Conservation (phyloP, 139 green algal genomes). For the Nannochloris sp. region DNA sequence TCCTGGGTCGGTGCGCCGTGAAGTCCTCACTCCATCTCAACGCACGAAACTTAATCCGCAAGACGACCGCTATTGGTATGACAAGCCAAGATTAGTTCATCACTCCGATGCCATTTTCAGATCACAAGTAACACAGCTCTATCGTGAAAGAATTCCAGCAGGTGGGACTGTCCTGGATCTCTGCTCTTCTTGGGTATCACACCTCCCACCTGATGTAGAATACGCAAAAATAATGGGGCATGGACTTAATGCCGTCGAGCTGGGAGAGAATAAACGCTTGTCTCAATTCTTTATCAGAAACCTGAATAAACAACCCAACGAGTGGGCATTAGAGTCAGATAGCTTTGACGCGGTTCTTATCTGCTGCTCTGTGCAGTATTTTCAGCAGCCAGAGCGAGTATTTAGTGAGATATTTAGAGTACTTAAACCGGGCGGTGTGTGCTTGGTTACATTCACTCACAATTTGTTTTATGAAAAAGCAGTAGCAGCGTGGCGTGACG, state of each 20-base stretch:
- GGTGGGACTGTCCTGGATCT: constrained; percentile 58
- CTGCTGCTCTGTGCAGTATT: constrained; percentile 62
- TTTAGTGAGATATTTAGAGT: constrained; percentile 81
- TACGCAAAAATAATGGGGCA: constrained; percentile 73
- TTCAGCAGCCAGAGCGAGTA: constrained; percentile 78
- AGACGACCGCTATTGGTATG: constrained; percentile 63
- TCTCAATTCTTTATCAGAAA: constrained; percentile 67
- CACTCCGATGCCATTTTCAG: constrained; percentile 82
- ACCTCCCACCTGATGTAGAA: constrained; percentile 60
- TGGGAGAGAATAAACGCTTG: constrained; percentile 64
- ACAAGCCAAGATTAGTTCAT: constrained; percentile 48
- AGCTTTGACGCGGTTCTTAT: constrained; percentile 71
- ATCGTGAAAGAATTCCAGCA: constrained; percentile 54
- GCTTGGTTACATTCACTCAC: constrained; percentile 80
- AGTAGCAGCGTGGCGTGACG: constrained; percentile 70
- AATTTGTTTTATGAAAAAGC: constrained; percentile 79
- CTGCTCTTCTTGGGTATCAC: constrained; percentile 66
- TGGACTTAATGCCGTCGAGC: constrained; percentile 81
- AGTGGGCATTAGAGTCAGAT: constrained; percentile 51
- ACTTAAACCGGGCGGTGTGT: constrained; percentile 74
- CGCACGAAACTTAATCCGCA: not conserved
- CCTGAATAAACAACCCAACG: constrained; percentile 58
- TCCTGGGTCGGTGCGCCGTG: no score
- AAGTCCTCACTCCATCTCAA: not conserved
- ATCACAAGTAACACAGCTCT: constrained; percentile 71